Percentiles rank a stretch among this genome's conserved stretches.
These are phyloP conservation scores for Sistotremastrum suecicum DNA, from an alignment of 768 basidiomycete genomes.

Conservation along the genomic window DNA sequence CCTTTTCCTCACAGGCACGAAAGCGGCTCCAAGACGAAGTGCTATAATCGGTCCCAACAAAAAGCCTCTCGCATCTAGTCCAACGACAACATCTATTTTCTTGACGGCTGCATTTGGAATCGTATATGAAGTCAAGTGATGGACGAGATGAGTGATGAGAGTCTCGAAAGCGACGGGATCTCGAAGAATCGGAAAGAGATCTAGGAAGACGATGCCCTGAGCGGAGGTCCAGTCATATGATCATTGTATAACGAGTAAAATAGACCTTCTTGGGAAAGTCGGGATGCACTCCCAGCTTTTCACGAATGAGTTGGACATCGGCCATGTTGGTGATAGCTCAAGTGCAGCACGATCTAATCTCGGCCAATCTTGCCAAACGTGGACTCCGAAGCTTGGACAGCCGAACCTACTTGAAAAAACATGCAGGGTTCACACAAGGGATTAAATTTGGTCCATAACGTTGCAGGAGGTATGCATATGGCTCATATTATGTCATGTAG, in stretches of 20 bases:
- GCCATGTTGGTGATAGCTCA: constrained; percentile 31
- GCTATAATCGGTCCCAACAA: constrained; percentile 89
- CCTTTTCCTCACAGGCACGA: constrained; percentile 87
- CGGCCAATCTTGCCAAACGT: too few species aligned
- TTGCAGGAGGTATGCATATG: too few species aligned
- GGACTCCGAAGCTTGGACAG: too few species aligned
- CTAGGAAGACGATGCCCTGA: constrained; percentile 84
- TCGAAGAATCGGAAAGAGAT: constrained; percentile 87
- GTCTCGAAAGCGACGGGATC: constrained; percentile 81
- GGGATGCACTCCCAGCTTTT: constrained; percentile 41
- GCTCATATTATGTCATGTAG: too few species aligned
- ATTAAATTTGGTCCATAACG: too few species aligned
- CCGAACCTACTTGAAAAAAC: too few species aligned
- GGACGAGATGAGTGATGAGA: constrained; percentile 74
- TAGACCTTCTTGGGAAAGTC: constrained; percentile 87
- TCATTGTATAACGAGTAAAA: neutral
- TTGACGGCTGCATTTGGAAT: constrained; percentile 41
- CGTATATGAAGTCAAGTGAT: constrained; percentile 74
- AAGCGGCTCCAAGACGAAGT: constrained; percentile 78
- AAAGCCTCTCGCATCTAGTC: constrained; percentile 93
- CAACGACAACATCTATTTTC: constrained; percentile 87
- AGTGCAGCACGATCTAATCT: neutral
- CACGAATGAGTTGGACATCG: constrained; percentile 59
- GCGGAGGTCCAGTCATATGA: neutral
- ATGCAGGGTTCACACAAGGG: too few species aligned